A percentile compares a stretch with the other conserved stretches of the same genome.
These are phyloP conservation scores for Stachybotrys chartarum DNA, from an alignment of 2,329 filamentous ascomycete species.

Conservation along the genomic window DNA sequence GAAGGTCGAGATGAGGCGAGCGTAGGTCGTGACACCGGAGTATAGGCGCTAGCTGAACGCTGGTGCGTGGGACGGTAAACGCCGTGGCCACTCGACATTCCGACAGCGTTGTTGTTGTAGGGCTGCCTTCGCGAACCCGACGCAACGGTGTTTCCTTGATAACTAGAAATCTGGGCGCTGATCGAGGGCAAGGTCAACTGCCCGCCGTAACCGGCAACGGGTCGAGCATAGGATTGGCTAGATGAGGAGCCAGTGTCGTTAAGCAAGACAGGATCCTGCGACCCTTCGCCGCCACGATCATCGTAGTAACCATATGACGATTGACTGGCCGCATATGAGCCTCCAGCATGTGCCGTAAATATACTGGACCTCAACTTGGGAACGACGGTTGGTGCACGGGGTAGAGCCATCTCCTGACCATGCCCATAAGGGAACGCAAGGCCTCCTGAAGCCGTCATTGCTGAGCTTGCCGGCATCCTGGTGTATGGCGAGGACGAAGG, in stretches of 20 bases:
- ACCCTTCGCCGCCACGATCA: background rate
- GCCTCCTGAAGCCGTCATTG: background rate
- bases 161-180: slow-evolving; percentile 8
- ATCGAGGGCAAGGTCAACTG: slow-evolving; percentile 16
- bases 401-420: slow-evolving; percentile 1
- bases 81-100: background rate
- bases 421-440: background rate
- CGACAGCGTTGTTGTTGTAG: background rate
- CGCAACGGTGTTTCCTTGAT: background rate
- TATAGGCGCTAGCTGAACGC: slow-evolving; percentile 14
- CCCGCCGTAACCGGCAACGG: background rate
- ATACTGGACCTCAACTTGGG: slow-evolving; percentile 12
- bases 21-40: slow-evolving; percentile 6
- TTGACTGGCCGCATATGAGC: background rate
- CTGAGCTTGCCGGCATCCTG: background rate
- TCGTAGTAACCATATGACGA: background rate
- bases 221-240: background rate
- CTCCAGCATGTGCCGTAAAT: background rate
- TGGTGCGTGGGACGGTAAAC: slow-evolving; percentile 11
- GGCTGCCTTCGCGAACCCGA: background rate
- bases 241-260: background rate
- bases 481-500: background rate
- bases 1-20: slow-evolving; percentile 7
- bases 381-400: slow-evolving; percentile 12
- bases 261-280: background rate